These are phyloP conservation scores for Fagus sylvatica DNA, from an alignment of 306 rosid genomes.

Conservation along the genomic window DNA sequence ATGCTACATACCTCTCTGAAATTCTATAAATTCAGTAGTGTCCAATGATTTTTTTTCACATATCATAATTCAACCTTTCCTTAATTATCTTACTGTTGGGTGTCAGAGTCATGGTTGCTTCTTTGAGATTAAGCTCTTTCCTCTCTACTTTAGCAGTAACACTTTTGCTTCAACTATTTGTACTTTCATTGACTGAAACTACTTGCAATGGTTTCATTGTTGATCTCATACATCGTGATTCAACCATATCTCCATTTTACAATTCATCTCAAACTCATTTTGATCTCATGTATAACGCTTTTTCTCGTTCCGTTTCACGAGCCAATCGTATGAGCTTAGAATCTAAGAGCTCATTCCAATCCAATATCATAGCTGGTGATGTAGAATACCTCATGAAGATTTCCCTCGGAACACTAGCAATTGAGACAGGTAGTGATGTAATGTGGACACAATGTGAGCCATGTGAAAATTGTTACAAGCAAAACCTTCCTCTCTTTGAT, in stretches of 20 bases:
- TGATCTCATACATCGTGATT: slow-evolving; percentile 51
- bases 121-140: background rate
- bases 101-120: background rate
- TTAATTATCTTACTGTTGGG: background rate
- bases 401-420: slow-evolving; percentile 55
- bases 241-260: slow-evolving; percentile 45
- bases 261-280: slow-evolving; percentile 33
- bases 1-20: too few relatives aligned
- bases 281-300: slow-evolving; percentile 34
- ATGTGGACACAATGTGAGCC: slow-evolving; percentile 68
- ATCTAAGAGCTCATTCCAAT: background rate
- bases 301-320: slow-evolving; percentile 46
- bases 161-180: background rate
- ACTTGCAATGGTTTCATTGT: slow-evolving; percentile 5
- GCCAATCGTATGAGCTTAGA: background rate
- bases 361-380: slow-evolving; percentile 34
- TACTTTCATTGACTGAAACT: background rate
- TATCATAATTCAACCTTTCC: background rate
- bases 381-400: slow-evolving; percentile 56
- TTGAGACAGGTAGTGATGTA: slow-evolving; percentile 62
- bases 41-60: background rate
- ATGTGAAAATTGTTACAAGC: slow-evolving; percentile 49
- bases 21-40: background rate
- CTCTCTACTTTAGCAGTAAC: background rate
- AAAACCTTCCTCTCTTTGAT: slow-evolving; percentile 43